Percentiles rank a stretch among this genome's conserved stretches.
Conservation (phyloP, 768 basidiomycete species). For the Boletus edulis region DNA sequence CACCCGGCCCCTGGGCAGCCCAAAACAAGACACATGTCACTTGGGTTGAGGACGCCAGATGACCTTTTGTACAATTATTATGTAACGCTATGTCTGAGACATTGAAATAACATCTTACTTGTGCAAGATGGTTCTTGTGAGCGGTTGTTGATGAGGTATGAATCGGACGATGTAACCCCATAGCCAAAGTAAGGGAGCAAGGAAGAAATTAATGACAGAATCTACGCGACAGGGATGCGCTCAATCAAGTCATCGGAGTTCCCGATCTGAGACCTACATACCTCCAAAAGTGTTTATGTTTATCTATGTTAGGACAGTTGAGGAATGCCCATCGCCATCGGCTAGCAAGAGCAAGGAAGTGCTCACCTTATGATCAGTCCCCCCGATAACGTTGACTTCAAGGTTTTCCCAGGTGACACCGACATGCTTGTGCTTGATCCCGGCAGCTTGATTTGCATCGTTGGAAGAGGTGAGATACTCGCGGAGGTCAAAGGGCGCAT, state of each 20-base stretch:
- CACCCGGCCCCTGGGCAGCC: constrained; percentile 87
- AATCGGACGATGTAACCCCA: constrained; percentile 41
- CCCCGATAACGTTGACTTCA: constrained; percentile 58
- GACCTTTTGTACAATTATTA: constrained; percentile 37
- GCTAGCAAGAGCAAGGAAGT: background rate
- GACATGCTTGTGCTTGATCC: constrained; percentile 72
- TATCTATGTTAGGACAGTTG: constrained; percentile 30
- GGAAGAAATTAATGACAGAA: constrained; percentile 51
- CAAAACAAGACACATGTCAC: constrained; percentile 85
- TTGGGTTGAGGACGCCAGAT: constrained; percentile 68
- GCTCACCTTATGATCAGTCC: constrained; percentile 53
- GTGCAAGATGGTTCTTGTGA: constrained; percentile 56
- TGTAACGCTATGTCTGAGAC: background rate
- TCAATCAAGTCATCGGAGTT: background rate
- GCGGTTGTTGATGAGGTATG: constrained; percentile 36
- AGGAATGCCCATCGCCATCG: background rate
- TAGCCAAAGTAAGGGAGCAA: constrained; percentile 49
- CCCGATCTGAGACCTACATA: constrained; percentile 26
- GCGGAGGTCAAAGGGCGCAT: constrained; percentile 55
- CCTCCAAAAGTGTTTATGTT: constrained; percentile 61
- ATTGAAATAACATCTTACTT: constrained; percentile 39
- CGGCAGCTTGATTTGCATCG: constrained; percentile 61
- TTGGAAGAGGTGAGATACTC: constrained; percentile 68
- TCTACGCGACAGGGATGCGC: constrained; percentile 31
- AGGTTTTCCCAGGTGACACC: constrained; percentile 75